A percentile compares a stretch with the other conserved stretches of the same genome.
Evolutionary conservation across 768 basidiomycete species (phyloP).

Genomic region (Pulveroboletus sp.): DNA sequence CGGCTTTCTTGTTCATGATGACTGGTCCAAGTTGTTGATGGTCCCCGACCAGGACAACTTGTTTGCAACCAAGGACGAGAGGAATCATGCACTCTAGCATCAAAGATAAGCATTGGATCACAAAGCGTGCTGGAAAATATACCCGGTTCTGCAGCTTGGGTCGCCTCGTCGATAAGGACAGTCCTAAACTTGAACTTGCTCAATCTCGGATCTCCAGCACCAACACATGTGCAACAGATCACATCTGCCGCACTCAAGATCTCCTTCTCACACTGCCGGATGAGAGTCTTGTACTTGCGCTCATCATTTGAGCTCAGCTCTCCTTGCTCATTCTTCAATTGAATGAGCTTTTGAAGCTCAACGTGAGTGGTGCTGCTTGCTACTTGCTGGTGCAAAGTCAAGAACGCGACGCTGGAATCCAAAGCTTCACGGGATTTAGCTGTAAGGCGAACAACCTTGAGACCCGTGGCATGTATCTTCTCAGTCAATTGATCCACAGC

Average conservation of each 20-base stretch:
- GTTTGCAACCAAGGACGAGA: conserved; percentile 95
- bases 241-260: conserved; percentile 94
- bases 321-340: conserved; percentile 96
- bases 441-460: conserved; percentile 96
- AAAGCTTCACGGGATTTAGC: conserved; percentile 98
- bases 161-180: conserved; percentile 97
- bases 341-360: conserved; percentile 96
- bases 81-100: conserved; percentile 97
- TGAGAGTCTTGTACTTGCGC: conserved; percentile 95
- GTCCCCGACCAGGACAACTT: conserved; percentile 97
- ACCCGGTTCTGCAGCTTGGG: conserved; percentile 97
- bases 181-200: conserved; percentile 98
- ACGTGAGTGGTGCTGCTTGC: conserved; percentile 95
- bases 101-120: conserved; percentile 8
- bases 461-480: conserved; percentile 98
- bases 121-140: conserved; percentile 13
- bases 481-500: conserved; percentile 99
- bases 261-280: conserved; percentile 96
- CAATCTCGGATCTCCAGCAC: conserved; percentile 93
- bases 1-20: conserved; percentile 99
- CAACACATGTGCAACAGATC: conserved; percentile 98
- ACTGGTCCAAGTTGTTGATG: conserved; percentile 97
- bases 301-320: conserved; percentile 97
- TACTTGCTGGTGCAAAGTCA: conserved; percentile 96
- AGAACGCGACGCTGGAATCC: conserved; percentile 90